Evolutionary conservation across 2,329 filamentous ascomycete genomes (phyloP).

Genomic region (Hypoxylon sp.): DNA sequence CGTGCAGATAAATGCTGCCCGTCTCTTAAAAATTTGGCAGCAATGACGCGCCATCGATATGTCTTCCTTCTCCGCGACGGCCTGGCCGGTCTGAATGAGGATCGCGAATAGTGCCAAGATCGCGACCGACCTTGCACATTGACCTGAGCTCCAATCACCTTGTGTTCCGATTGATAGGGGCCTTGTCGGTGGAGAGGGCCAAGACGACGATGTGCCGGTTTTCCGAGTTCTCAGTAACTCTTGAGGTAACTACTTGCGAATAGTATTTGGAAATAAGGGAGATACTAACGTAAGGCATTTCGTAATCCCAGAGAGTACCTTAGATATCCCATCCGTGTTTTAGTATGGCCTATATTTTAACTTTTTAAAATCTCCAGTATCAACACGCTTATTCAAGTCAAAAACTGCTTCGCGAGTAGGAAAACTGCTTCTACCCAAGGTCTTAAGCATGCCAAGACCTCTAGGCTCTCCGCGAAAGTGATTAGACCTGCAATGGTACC

Average conservation of each 20-base stretch:
- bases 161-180: conserved; percentile 38
- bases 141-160: conserved; percentile 40
- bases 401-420: conserved; percentile 9
- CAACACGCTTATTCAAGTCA: conserved; percentile 1
- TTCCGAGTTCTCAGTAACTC: conserved; percentile 35
- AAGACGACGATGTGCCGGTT: conserved; percentile 44
- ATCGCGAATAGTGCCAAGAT: conserved; percentile 41
- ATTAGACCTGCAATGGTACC: conserved; percentile 40
- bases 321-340: neutral
- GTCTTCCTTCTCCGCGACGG: conserved; percentile 1
- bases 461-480: conserved; percentile 28
- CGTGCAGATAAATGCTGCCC: neutral
- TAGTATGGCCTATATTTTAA: neutral
- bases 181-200: conserved; percentile 44
- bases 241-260: conserved; percentile 9
- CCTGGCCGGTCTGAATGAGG: conserved; percentile 17
- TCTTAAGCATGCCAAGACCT: conserved; percentile 36
- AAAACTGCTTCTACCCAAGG: conserved; percentile 16
- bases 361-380: neutral
- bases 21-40: neutral
- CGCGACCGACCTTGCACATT: conserved; percentile 30
- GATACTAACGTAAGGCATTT: conserved; percentile 7
- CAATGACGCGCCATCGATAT: conserved; percentile 1
- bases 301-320: neutral
- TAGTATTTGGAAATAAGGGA: neutral